These are phyloP conservation scores for Aspergillus homomorphus DNA, from an alignment of 495 filamentous ascomycete species.

Conservation along the genomic window DNA sequence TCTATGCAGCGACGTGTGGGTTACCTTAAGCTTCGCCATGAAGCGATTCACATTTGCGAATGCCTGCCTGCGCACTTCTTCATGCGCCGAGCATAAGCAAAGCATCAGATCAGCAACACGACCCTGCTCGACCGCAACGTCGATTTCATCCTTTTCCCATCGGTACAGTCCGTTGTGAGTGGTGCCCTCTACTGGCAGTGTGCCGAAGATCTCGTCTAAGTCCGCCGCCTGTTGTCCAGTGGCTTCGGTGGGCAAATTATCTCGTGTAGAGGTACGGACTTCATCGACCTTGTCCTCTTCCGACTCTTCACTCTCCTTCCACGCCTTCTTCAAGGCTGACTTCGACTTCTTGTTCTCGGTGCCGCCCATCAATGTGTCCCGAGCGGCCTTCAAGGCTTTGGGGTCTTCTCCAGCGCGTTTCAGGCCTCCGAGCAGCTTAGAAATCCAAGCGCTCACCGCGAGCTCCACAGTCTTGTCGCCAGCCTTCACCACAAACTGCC, in stretches of 20 bases:
- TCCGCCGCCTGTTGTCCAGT: slow-evolving; percentile 24
- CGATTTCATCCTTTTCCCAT: slow-evolving; percentile 72
- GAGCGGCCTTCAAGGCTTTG: slow-evolving; percentile 38
- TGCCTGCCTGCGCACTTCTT: slow-evolving; percentile 74
- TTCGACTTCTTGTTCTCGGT: slow-evolving; percentile 38
- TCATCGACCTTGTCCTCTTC: slow-evolving; percentile 21
- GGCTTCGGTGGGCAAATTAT: slow-evolving; percentile 5
- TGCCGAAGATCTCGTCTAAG: slow-evolving; percentile 41
- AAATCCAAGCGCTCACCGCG: slow-evolving; percentile 55
- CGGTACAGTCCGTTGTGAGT: slow-evolving; percentile 45
- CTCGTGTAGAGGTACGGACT: slow-evolving; percentile 19
- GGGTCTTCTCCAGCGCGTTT: slow-evolving; percentile 44
- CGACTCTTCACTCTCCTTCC: slow-evolving; percentile 32
- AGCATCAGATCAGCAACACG: slow-evolving; percentile 63
- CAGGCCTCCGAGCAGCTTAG: slow-evolving; percentile 44
- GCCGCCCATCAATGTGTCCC: slow-evolving; percentile 35
- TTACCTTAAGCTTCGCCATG: slow-evolving; percentile 59
- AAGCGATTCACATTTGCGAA: slow-evolving; percentile 62
- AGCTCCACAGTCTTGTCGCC: slow-evolving; percentile 32
- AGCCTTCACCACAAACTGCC: slow-evolving; percentile 62
- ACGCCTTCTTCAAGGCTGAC: slow-evolving; percentile 40
- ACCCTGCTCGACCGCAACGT: slow-evolving; percentile 71
- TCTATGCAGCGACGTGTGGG: neutral
- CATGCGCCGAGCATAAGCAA: slow-evolving; percentile 69
- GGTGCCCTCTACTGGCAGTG: slow-evolving; percentile 38